Percentiles rank a stretch among this genome's conserved stretches.
These are phyloP conservation scores for Gentiana dahurica DNA, from an alignment of 257 asterid species.

Conservation along the genomic window DNA sequence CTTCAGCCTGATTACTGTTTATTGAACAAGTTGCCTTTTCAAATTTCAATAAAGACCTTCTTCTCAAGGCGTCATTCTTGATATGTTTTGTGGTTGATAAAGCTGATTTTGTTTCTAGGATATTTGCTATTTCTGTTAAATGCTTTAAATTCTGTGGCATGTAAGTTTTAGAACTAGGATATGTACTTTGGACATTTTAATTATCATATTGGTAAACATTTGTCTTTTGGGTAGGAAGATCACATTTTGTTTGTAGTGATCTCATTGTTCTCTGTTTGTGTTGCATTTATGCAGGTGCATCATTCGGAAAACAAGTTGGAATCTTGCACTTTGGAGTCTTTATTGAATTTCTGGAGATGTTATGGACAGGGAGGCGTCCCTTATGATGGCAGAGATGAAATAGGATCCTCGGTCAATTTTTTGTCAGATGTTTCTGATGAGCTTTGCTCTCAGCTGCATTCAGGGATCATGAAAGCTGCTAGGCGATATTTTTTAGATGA, in stretches of 20 bases:
- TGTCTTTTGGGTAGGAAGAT: not conserved
- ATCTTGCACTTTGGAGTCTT: conserved; percentile 52
- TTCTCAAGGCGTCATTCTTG: not conserved
- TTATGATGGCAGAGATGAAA: conserved; percentile 24
- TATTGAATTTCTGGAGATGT: conserved; percentile 45
- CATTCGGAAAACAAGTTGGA: conserved; percentile 40
- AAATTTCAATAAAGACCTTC: no score
- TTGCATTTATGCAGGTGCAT: conserved; percentile 48
- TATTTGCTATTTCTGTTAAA: no score
- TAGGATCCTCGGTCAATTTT: conserved; percentile 30
- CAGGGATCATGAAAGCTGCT: conserved; percentile 79
- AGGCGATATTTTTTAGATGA: conserved; percentile 76
- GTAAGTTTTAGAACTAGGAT: no score
- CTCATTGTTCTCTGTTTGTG: conserved; percentile 9
- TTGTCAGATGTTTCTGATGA: conserved; percentile 55
- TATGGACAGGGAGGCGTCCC: conserved; percentile 26
- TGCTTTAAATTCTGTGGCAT: no score
- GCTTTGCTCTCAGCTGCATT: conserved; percentile 69
- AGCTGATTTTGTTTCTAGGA: no score
- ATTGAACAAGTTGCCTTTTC: not conserved
- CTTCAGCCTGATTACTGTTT: no score
- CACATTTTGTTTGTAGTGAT: not conserved
- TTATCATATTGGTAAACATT: no score
- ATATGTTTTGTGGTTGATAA: not conserved
- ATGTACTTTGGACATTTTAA: no score